Percentiles rank a stretch among this genome's conserved stretches.
Conservation (phyloP, 78 protist genomes). For the Polysphondylium violaceum region DNA sequence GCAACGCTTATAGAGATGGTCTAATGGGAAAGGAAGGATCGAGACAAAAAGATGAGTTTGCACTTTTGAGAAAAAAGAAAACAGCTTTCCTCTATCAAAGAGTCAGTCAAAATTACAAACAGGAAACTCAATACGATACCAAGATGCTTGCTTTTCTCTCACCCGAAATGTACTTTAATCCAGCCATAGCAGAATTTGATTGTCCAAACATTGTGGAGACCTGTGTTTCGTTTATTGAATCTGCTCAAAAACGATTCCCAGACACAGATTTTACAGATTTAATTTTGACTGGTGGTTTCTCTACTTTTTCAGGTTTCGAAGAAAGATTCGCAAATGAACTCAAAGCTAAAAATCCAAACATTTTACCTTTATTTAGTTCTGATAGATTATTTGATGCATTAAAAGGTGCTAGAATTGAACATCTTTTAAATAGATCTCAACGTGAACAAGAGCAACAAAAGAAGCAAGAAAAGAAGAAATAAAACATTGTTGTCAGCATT, state of each 20-base stretch:
- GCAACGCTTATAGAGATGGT: neutral
- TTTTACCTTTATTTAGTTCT: neutral
- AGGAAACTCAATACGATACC: neutral
- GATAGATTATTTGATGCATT: slow-evolving; percentile 2
- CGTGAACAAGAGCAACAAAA: slow-evolving; percentile 10
- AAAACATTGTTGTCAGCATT: too few relatives aligned
- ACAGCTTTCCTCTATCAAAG: neutral
- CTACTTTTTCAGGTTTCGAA: neutral
- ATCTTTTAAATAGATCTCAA: slow-evolving; percentile 12
- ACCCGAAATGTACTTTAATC: slow-evolving; percentile 21
- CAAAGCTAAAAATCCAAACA: neutral
- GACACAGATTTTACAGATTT: neutral
- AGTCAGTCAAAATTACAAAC: neutral
- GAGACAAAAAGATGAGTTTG: neutral
- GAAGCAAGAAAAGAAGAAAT: too few relatives aligned
- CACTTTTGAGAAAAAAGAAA: too few relatives aligned
- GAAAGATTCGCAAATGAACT: slow-evolving; percentile 46
- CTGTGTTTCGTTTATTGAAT: neutral
- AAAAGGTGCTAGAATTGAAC: slow-evolving; percentile 35
- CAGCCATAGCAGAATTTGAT: neutral
- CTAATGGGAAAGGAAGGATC: neutral
- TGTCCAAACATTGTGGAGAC: neutral
- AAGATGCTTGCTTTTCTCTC: neutral
- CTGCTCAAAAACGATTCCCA: too few relatives aligned
- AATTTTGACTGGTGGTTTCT: slow-evolving; percentile 17